These are phyloP conservation scores for Arachis hypogaea DNA, from an alignment of 306 rosid genomes.

Conservation along the genomic window DNA sequence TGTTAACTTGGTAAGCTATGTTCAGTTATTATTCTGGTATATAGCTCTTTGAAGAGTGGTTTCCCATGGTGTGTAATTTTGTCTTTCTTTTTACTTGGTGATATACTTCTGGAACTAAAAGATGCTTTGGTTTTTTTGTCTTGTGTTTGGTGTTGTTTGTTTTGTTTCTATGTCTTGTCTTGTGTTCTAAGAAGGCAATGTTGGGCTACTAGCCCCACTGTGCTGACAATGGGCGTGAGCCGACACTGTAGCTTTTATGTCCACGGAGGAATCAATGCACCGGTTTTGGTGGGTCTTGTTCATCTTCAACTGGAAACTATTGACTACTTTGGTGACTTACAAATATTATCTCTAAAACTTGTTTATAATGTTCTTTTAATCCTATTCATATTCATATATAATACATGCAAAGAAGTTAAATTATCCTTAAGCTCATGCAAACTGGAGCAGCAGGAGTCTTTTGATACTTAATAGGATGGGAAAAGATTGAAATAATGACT, in stretches of 20 bases:
- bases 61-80: slow-evolving; percentile 57
- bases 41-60: slow-evolving; percentile 54
- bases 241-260: slow-evolving; percentile 99
- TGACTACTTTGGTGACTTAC: slow-evolving; percentile 92
- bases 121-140: slow-evolving; percentile 89
- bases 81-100: slow-evolving; percentile 66
- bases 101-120: slow-evolving; percentile 92
- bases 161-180: slow-evolving; percentile 97
- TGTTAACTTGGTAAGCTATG: slow-evolving; percentile 89
- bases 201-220: slow-evolving; percentile 99
- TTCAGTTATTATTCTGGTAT: slow-evolving; percentile 62
- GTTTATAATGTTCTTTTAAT: slow-evolving; percentile 52
- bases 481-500: slow-evolving; percentile 28
- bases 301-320: slow-evolving; percentile 89
- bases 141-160: slow-evolving; percentile 97
- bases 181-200: slow-evolving; percentile 98
- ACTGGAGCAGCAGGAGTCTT: slow-evolving; percentile 44
- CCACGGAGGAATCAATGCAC: slow-evolving; percentile 97
- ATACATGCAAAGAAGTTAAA: slow-evolving; percentile 46
- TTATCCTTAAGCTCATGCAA: slow-evolving; percentile 45
- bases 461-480: slow-evolving; percentile 35
- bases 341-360: slow-evolving; percentile 69
- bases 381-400: slow-evolving; percentile 38
- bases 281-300: slow-evolving; percentile 98
- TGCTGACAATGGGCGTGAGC: slow-evolving; percentile 99